phyloP scores from a whole-genome alignment of 2,329 filamentous ascomycete genomes.

The Nakataea oryzae region DNA sequence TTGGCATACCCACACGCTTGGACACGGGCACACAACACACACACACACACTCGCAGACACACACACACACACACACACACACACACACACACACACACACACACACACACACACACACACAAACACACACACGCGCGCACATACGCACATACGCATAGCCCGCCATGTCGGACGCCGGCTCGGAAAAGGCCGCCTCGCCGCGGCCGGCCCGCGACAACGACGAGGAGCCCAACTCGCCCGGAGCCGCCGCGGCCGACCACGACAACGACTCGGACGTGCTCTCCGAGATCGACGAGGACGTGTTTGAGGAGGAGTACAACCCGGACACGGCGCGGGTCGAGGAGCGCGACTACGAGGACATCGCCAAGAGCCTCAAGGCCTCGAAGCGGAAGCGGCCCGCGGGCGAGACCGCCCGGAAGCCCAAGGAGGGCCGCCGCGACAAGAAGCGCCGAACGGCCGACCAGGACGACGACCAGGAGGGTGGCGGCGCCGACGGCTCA shows the following conservation, averaged over 20 bases:
- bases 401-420: conserved; percentile 57
- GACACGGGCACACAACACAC: too few species aligned
- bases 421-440: conserved; percentile 60
- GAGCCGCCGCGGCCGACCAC: conserved; percentile 14
- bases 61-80: too few species aligned
- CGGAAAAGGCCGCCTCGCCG: conserved; percentile 1
- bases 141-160: background rate
- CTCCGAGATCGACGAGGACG: conserved; percentile 59
- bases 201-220: conserved; percentile 7
- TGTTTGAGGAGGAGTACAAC: conserved; percentile 62
- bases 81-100: too few species aligned
- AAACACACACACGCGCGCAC: too few species aligned
- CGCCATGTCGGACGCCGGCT: conserved; percentile 6
- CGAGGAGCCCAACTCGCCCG: conserved; percentile 8
- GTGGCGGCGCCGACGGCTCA: conserved; percentile 26
- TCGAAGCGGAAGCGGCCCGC: conserved; percentile 55
- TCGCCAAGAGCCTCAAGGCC: conserved; percentile 52
- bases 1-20: too few species aligned
- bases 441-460: conserved; percentile 50
- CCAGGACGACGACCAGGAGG: conserved; percentile 40
- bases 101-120: too few species aligned
- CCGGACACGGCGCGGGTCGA: conserved; percentile 52
- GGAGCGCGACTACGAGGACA: conserved; percentile 56
- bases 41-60: too few species aligned
- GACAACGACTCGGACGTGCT: conserved; percentile 45